Evolutionary conservation across 768 basidiomycete species (phyloP).

Genomic region (Kwoniella newhampshirensis): DNA sequence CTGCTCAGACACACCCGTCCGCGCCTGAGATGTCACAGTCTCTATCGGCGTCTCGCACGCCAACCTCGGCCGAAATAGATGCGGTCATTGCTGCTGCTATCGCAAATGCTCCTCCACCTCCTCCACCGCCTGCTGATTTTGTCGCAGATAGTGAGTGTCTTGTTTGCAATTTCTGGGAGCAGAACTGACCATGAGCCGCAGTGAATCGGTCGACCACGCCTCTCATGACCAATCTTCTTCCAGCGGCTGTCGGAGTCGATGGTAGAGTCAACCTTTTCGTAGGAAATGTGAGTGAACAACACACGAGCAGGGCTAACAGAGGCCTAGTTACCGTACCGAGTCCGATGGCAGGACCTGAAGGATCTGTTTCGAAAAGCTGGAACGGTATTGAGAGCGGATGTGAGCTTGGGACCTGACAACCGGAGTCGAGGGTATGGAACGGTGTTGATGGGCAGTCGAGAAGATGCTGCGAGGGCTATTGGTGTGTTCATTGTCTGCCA

Average conservation of each 20-base stretch:
- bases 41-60: slow-evolving; percentile 32
- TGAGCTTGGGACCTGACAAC: slow-evolving; percentile 81
- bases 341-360: slow-evolving; percentile 98
- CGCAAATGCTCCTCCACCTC: slow-evolving; percentile 61
- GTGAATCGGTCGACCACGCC: slow-evolving; percentile 35
- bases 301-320: slow-evolving; percentile 14
- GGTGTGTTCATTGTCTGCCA: slow-evolving; percentile 43
- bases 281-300: slow-evolving; percentile 70
- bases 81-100: slow-evolving; percentile 90
- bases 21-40: slow-evolving; percentile 11
- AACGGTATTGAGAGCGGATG: slow-evolving; percentile 76
- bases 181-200: slow-evolving; percentile 1
- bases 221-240: slow-evolving; percentile 44
- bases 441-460: slow-evolving; percentile 87
- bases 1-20: slow-evolving; percentile 5
- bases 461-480: slow-evolving; percentile 90
- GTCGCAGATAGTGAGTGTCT: slow-evolving; percentile 24
- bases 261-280: slow-evolving; percentile 94
- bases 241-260: slow-evolving; percentile 58
- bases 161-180: not conserved
- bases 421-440: slow-evolving; percentile 90
- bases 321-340: slow-evolving; percentile 83
- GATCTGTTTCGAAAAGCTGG: slow-evolving; percentile 95
- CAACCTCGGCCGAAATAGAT: slow-evolving; percentile 74
- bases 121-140: slow-evolving; percentile 53